Percentiles rank a stretch among this genome's conserved stretches.
Evolutionary conservation across 2,329 filamentous ascomycete genomes (phyloP).

Genomic region (Dactylellina leptospora): DNA sequence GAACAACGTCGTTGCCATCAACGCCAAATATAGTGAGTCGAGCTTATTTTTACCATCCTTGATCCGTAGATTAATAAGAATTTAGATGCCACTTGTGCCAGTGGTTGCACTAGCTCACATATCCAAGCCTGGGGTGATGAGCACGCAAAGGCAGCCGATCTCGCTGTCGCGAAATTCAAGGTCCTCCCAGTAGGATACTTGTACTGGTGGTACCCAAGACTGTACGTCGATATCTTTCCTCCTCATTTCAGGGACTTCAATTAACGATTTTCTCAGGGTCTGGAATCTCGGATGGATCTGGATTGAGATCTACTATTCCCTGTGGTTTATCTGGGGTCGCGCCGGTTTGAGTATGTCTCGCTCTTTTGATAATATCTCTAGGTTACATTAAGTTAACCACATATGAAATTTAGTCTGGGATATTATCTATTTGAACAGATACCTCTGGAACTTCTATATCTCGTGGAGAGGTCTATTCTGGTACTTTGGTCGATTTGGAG

Average conservation of each 20-base stretch:
- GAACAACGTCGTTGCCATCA: conserved; percentile 39
- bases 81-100: conserved; percentile 41
- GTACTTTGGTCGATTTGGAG: conserved; percentile 46
- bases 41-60: neutral
- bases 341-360: conserved; percentile 29
- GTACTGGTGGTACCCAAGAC: conserved; percentile 50
- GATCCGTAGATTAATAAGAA: neutral
- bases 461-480: conserved; percentile 46
- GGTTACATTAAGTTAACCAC: too few relatives aligned
- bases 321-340: conserved; percentile 50
- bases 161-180: conserved; percentile 14
- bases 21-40: conserved; percentile 40
- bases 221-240: conserved; percentile 12
- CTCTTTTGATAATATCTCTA: too few relatives aligned
- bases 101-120: conserved; percentile 18
- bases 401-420: conserved; percentile 37
- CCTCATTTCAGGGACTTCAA: neutral
- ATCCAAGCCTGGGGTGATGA: conserved; percentile 50
- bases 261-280: conserved; percentile 10
- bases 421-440: conserved; percentile 38
- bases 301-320: conserved; percentile 48
- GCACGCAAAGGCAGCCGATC: conserved; percentile 36
- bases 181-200: conserved; percentile 32
- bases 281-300: conserved; percentile 52
- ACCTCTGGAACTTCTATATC: conserved; percentile 47